These are phyloP conservation scores for Quercus rubra DNA, from an alignment of 306 rosid genomes.

Conservation along the genomic window DNA sequence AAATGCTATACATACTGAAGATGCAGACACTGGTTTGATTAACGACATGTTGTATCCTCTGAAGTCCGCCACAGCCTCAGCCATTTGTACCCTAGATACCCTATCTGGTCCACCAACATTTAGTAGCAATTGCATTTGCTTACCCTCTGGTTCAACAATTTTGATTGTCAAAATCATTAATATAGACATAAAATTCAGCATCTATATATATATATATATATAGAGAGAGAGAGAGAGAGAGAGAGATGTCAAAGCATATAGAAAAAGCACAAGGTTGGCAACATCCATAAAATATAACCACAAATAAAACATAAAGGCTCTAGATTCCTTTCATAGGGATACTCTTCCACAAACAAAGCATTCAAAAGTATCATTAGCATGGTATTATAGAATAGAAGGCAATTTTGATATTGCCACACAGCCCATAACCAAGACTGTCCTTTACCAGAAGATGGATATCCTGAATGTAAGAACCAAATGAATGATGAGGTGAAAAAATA, in stretches of 20 bases:
- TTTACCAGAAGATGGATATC: neutral
- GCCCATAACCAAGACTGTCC: neutral
- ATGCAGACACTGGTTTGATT: slow-evolving; percentile 66
- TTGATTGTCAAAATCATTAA: slow-evolving; percentile 15
- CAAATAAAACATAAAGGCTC: no score
- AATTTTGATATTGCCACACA: neutral
- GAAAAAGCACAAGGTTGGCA: neutral
- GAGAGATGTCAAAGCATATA: slow-evolving; percentile 5
- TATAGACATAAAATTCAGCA: slow-evolving; percentile 15
- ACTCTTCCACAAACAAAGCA: neutral
- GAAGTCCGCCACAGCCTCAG: slow-evolving; percentile 72
- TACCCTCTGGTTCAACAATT: slow-evolving; percentile 44
- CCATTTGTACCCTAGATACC: slow-evolving; percentile 84
- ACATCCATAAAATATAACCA: neutral
- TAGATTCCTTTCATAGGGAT: no score
- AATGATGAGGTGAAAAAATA: neutral
- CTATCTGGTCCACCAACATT: slow-evolving; percentile 88
- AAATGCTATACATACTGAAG: slow-evolving; percentile 44
- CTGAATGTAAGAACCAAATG: slow-evolving; percentile 1
- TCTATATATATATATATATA: neutral
- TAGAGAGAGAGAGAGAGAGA: neutral
- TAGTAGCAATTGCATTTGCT: slow-evolving; percentile 63
- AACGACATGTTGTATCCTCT: slow-evolving; percentile 65
- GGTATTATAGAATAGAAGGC: neutral
- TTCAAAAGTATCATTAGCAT: no score